Evolutionary conservation across 2,329 filamentous ascomycete genomes (phyloP), one percentile per base, ranked within the genome.

Genomic region (Colletotrichum sp.): DNA sequence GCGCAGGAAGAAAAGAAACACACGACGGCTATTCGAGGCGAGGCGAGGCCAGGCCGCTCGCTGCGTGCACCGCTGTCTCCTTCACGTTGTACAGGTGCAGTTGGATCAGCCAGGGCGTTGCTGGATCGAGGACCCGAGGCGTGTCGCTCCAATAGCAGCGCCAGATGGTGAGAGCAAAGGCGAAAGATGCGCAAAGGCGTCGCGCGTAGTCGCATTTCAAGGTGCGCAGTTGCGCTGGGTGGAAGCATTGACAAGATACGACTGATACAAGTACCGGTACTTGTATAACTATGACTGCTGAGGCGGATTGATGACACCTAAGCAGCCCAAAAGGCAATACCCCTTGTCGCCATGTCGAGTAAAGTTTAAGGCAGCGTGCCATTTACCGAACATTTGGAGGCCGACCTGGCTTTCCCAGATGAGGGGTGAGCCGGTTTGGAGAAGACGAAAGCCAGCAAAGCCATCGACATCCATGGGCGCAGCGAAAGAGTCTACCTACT

Each of bases 191-290:
- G 55, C 63, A 75, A 72, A 52, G 63, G 55, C 60, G 69, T 55
- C 52, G 68, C 52, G 60, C 28, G 61, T 55, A 28, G 71, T 65
- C 39, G 71, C 71, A 75, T 73, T 70, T 61, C 13, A 55, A 61
- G 64, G 71, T 68, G 70, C 44, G 70, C 70, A 68, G 22, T 30
- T 68, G 28, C 57, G 59, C 63, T 68, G 55, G 63, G 32, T 55
- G 36, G 25, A 32, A 60, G 73, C 65, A 69, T 64, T 69, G 71
- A 65, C 65, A 22, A 27, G 27, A 27, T 36, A 44, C 30, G 16
- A 27, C 15, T n/a, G 39, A 22, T 13, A 34, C 39, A 76, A 65
- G 74, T 76, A 74, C 59, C 65, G 74, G 74, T 76, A 76, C 74
- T 65, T 74, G 32, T 65, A 72, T 36, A 36, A 66, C 71, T 16